Conservation (phyloP, 2,329 filamentous ascomycete genomes). For the Xylaria polymorpha region DNA sequence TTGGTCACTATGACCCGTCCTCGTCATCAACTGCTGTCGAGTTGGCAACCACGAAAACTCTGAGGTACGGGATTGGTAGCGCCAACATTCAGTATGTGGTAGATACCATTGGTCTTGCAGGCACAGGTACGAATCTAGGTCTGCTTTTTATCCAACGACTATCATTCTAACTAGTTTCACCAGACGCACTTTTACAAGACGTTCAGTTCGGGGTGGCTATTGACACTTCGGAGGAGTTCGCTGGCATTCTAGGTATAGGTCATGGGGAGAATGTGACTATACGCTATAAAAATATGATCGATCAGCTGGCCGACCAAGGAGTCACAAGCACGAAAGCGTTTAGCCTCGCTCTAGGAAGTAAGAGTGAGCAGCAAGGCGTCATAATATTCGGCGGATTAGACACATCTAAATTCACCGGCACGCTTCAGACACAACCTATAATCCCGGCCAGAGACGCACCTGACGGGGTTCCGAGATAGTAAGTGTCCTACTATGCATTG, state of each 20-base stretch:
- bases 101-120: slow-evolving; percentile 59
- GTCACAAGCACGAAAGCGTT: slow-evolving; percentile 71
- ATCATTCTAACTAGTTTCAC: slow-evolving; percentile 17
- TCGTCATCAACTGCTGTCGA: slow-evolving; percentile 55
- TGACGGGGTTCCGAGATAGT: slow-evolving; percentile 62
- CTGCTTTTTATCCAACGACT: not conserved
- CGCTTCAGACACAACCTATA: slow-evolving; percentile 70
- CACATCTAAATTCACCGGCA: slow-evolving; percentile 70
- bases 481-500: slow-evolving; percentile 4
- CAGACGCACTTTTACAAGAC: slow-evolving; percentile 56
- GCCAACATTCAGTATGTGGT: slow-evolving; percentile 63
- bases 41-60: slow-evolving; percentile 53
- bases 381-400: slow-evolving; percentile 77
- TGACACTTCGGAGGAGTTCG: slow-evolving; percentile 58
- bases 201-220: slow-evolving; percentile 76
- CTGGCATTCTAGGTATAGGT: slow-evolving; percentile 79
- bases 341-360: slow-evolving; percentile 73
- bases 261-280: slow-evolving; percentile 65
- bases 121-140: slow-evolving; percentile 46
- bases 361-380: slow-evolving; percentile 68
- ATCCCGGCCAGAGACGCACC: slow-evolving; percentile 65
- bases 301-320: slow-evolving; percentile 62
- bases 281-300: slow-evolving; percentile 63
- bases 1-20: slow-evolving; percentile 58
- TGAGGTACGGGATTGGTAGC: slow-evolving; percentile 64